A percentile compares a stretch with the other conserved stretches of the same genome.
These are phyloP conservation scores for Penicillium palitans DNA, from an alignment of 2,329 filamentous ascomycete genomes.

Conservation along the genomic window DNA sequence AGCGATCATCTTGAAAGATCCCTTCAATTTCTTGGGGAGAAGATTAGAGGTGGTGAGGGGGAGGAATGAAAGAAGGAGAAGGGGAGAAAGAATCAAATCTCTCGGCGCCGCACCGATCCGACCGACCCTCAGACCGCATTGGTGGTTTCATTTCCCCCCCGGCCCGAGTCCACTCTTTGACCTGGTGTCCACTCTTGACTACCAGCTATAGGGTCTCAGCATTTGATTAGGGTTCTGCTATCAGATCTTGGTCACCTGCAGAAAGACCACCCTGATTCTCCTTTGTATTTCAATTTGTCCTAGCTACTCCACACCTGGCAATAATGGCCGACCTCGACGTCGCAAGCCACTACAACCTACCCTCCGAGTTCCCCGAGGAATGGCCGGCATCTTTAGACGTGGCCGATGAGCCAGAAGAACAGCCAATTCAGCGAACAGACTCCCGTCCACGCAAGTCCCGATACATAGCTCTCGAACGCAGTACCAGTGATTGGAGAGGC, in stretches of 20 bases:
- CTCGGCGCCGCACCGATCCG: conserved; percentile 28
- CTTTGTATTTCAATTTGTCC: conserved; percentile 13
- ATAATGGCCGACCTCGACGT: conserved; percentile 73
- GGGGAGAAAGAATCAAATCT: conserved; percentile 27
- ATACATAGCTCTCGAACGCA: conserved; percentile 80
- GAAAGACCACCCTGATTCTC: not conserved
- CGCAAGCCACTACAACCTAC: conserved; percentile 85
- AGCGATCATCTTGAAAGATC: conserved; percentile 70
- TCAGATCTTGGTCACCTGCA: conserved; percentile 10
- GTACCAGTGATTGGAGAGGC: conserved; percentile 67
- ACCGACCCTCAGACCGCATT: conserved; percentile 26
- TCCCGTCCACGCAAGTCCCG: conserved; percentile 67
- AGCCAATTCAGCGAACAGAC: conserved; percentile 38
- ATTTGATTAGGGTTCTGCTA: conserved; percentile 3
- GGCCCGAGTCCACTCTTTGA: conserved; percentile 23
- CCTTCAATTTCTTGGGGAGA: conserved; percentile 21
- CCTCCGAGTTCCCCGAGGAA: conserved; percentile 72
- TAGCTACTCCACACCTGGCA: conserved; percentile 11
- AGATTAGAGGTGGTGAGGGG: conserved; percentile 23
- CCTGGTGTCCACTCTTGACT: conserved; percentile 13
- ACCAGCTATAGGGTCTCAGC: conserved; percentile 3
- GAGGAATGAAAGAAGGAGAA: conserved; percentile 18
- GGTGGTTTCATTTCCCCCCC: conserved; percentile 23
- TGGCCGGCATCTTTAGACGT: conserved; percentile 84
- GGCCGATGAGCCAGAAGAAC: conserved; percentile 65